Evolutionary conservation across 768 basidiomycete genomes (phyloP), one percentile per base, ranked within the genome.

Genomic region (Tulasnella sp.): DNA sequence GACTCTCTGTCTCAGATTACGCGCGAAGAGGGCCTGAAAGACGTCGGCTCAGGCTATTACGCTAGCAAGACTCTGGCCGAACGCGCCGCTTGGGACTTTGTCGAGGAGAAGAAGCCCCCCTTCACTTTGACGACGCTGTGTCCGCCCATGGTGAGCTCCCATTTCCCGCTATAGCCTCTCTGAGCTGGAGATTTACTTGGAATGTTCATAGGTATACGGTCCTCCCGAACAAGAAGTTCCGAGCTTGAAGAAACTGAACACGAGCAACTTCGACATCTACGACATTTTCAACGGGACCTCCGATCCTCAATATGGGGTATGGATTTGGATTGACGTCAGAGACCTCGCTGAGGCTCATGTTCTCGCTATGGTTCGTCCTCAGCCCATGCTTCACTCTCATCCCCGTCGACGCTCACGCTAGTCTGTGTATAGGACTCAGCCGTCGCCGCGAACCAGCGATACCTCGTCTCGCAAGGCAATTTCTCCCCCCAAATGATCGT

Each of bases 61-160:
- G 86, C 88, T 2, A 86, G 85, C 17, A 91, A 91, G 81, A 83
- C 82, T 2, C 80, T 90, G 1, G 87, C 89, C 0, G 90, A 92
- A 79, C 82, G 80, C 79, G 83, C 84, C 32, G 86, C 86, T 6
- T 88, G 87, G 86, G 79, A 80, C 7, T 84, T 82, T 74, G 77
- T 83, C 40, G 77, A 83, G 37, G 47, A 74, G 41, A 74, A 83
- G 67, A 80, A 87, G 74, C 83, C 85, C 71, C 62, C 44, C 14
- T 76, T 86, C 29, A 74, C 77, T 1, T 88, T 89, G 22, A 80
- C 82, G 1, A 82, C 83, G 9, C 73, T 88, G 40, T 85, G 85
- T 75, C 88, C 88, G 22, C 86, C 88, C 14, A 85, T 79, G 70
- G 85, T 86, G 42, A 26, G 29, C 16, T n/a, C 19, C 6, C 59